Evolutionary conservation across 1,139 yeast species (phyloP), one percentile per base, ranked within the genome.

Genomic region (Taphrina populina): DNA sequence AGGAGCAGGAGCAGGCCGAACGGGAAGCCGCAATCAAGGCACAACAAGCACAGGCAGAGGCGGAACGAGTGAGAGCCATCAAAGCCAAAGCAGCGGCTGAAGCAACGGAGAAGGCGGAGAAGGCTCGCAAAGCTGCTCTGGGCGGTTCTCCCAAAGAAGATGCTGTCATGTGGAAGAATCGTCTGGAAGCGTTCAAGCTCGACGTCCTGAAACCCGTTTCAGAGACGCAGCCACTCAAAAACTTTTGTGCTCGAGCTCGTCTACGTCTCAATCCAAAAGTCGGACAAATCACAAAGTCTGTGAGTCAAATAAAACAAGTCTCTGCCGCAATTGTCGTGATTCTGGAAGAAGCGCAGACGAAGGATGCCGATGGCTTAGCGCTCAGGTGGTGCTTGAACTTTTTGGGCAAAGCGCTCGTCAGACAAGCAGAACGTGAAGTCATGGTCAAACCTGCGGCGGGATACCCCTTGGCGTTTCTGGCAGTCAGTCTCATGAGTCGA

Each of bases 401-500:
- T 64, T 77, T 84, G 33, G 84, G 96, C 6, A 92, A 92, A 66
- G 85, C 94, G 1, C 71, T 88, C 1, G 86, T 92, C 1, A 81
- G 85, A 36, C 98, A 94, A 70, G 95, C 96, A 1, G 97, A 88
- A 69, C 80, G 95, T 0, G 98, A 92, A 69, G 90, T 88, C 10
- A 77, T 85, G 4, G 95, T 86, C 0, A 80, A 84, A 60, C 82
- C 95, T 1, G 78, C 81, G 46, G 81, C 92, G 0, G 88, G 96
- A 0, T 66, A 84, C 13, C 95, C 98, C 0, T 71, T 94, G 47
- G 96, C 88, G 0, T 77, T 76, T 62, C 70, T 92, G 40, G 74
- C 94, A 0, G 67, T 78, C 26, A 73, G 75, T 40, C 66, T 88
- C 43, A 67, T 88, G 63, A 65, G 75, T 11, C 68, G 72, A 29